These are phyloP conservation scores for Polysphondylium violaceum DNA, from an alignment of 78 protist species.

Conservation along the genomic window DNA sequence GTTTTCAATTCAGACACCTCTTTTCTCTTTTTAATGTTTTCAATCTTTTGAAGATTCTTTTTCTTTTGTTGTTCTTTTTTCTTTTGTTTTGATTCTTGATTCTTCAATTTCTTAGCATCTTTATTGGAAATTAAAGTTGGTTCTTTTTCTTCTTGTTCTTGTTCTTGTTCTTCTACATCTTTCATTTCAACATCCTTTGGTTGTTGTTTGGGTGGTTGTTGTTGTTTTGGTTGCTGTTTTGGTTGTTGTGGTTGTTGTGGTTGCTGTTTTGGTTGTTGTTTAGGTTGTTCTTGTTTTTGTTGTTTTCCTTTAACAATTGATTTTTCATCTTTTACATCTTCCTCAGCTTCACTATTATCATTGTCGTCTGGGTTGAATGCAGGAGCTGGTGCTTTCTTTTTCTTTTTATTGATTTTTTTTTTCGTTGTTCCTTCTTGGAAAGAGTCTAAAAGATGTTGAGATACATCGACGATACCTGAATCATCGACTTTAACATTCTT, in stretches of 20 bases:
- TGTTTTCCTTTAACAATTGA: neutral
- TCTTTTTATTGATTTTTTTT: neutral
- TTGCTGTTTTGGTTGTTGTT: neutral
- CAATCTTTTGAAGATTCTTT: neutral
- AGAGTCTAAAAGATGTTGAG: too few relatives aligned
- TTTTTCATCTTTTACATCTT: neutral
- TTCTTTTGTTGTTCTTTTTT: neutral
- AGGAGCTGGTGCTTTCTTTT: neutral
- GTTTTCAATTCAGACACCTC: conserved; percentile 10
- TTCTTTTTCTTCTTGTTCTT: neutral
- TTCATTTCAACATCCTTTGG: neutral
- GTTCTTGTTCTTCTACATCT: neutral
- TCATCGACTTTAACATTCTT: too few relatives aligned
- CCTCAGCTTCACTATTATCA: conserved; percentile 5
- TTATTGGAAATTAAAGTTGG: neutral
- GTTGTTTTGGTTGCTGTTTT: neutral
- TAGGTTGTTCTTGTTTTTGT: neutral
- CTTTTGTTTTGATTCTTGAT: neutral
- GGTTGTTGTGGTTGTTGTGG: neutral
- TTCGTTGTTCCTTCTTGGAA: neutral
- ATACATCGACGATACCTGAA: too few relatives aligned
- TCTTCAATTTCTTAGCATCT: neutral
- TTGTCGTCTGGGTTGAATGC: neutral
- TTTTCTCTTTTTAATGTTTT: conserved; percentile 18
- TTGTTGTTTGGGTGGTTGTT: neutral